These are phyloP conservation scores for Carallia pectinifolia DNA, from an alignment of 345 rosid genomes.

Conservation along the genomic window DNA sequence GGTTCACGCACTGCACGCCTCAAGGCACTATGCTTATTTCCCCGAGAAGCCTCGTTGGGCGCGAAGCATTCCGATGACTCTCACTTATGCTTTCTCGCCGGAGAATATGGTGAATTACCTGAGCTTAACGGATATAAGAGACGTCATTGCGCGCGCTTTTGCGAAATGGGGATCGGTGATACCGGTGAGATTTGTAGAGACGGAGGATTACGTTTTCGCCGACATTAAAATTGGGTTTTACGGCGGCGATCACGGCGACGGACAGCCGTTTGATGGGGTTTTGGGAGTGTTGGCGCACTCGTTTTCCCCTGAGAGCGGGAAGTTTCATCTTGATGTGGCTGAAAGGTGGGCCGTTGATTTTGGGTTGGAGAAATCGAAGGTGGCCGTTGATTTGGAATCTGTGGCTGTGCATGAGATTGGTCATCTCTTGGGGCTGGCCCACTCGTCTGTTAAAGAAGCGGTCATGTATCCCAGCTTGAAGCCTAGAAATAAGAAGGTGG, in stretches of 20 bases:
- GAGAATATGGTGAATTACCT: slow-evolving; percentile 47
- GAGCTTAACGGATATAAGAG: slow-evolving; percentile 27
- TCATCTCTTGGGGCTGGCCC: slow-evolving; percentile 69
- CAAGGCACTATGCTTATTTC: slow-evolving; percentile 45
- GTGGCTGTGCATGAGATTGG: slow-evolving; percentile 89
- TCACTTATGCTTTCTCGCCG: slow-evolving; percentile 67
- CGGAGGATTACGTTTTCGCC: slow-evolving; percentile 52
- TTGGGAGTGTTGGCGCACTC: slow-evolving; percentile 75
- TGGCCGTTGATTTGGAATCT: slow-evolving; percentile 81
- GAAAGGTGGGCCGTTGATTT: slow-evolving; percentile 89
- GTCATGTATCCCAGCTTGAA: slow-evolving; percentile 90
- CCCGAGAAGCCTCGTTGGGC: slow-evolving; percentile 71
- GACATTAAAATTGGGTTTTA: slow-evolving; percentile 81
- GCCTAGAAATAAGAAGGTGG: slow-evolving; percentile 60
- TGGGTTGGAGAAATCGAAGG: slow-evolving; percentile 45
- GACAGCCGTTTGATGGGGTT: slow-evolving; percentile 85
- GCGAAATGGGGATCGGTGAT: slow-evolving; percentile 65
- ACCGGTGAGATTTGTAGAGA: slow-evolving; percentile 59
- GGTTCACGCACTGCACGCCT: slow-evolving; percentile 29
- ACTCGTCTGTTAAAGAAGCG: slow-evolving; percentile 58
- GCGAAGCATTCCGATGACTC: slow-evolving; percentile 44
- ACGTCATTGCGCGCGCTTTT: too few species aligned
- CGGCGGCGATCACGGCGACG: slow-evolving; percentile 83
- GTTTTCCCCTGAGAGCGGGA: slow-evolving; percentile 82
- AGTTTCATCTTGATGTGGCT: slow-evolving; percentile 67